A percentile compares a stretch with the other conserved stretches of the same genome.
Conservation (phyloP, 164 flowering plant species). For the Berberis vulgaris region DNA sequence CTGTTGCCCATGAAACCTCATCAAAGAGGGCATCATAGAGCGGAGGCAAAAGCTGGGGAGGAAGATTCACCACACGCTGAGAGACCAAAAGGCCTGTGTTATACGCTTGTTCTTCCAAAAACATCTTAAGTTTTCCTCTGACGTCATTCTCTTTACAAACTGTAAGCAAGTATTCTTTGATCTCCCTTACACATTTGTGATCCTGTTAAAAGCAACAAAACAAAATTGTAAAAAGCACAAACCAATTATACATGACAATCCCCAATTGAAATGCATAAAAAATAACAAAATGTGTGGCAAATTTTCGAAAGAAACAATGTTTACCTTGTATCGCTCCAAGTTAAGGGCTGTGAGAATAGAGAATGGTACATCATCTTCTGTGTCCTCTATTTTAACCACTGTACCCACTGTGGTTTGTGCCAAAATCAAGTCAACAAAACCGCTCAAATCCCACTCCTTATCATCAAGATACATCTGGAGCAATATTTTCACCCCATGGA, state of each 20-base stretch:
- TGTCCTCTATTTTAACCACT: conserved; percentile 72
- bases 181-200: conserved; percentile 42
- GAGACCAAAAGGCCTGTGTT: conserved; percentile 75
- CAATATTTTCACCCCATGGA: conserved; percentile 81
- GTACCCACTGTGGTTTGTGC: conserved; percentile 95
- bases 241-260: background rate
- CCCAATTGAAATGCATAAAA: background rate
- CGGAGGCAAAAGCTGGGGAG: conserved; percentile 80
- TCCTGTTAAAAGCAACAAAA: conserved; percentile 31
- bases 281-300: background rate
- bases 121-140: background rate
- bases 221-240: conserved; percentile 12
- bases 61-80: conserved; percentile 76
- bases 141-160: conserved; percentile 35
- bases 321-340: conserved; percentile 74
- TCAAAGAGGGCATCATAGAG: conserved; percentile 87
- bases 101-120: conserved; percentile 48
- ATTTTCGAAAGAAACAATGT: background rate
- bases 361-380: conserved; percentile 64
- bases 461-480: conserved; percentile 70
- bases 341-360: conserved; percentile 63
- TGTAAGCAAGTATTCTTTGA: conserved; percentile 56
- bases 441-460: conserved; percentile 74
- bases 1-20: conserved; percentile 85
- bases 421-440: conserved; percentile 78